Percentiles rank a stretch among this genome's conserved stretches.
phyloP scores from a whole-genome alignment of 768 basidiomycete genomes.

The Cyathus striatus region DNA sequence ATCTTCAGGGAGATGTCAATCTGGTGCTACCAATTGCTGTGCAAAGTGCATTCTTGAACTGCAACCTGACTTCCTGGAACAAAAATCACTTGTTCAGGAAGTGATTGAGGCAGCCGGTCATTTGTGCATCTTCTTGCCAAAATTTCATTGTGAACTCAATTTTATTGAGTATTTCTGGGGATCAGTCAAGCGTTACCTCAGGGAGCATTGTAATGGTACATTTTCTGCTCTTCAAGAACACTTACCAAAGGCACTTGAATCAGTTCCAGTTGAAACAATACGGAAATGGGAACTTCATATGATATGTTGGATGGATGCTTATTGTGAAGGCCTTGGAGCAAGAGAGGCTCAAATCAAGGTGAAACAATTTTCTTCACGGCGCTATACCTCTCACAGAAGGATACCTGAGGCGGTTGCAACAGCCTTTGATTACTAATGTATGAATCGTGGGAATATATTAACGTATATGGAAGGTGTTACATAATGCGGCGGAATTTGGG shows the following conservation, averaged over 20 bases:
- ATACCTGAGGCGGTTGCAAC: slow-evolving; percentile 9
- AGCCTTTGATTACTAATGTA: slow-evolving; percentile 6
- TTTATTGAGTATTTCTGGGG: slow-evolving; percentile 6
- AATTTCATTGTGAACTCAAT: slow-evolving; percentile 10
- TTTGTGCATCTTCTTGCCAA: slow-evolving; percentile 15
- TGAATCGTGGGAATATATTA: slow-evolving; percentile 1
- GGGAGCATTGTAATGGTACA: not conserved
- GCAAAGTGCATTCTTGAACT: slow-evolving; percentile 10
- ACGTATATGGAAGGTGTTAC: slow-evolving; percentile 7
- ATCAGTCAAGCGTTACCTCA: not conserved
- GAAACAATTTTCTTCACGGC: slow-evolving; percentile 18
- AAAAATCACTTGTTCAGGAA: slow-evolving; percentile 16
- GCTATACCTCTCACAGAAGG: slow-evolving; percentile 15
- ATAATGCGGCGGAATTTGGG: slow-evolving; percentile 9
- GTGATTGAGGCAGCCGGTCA: slow-evolving; percentile 15
- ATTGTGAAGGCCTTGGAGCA: slow-evolving; percentile 15
- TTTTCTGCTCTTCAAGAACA: not conserved
- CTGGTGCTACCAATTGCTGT: no score
- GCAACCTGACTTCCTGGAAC: slow-evolving; percentile 14
- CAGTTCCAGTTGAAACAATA: slow-evolving; percentile 13
- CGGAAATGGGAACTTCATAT: slow-evolving; percentile 24
- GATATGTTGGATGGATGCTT: slow-evolving; percentile 21
- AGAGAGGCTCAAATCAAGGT: slow-evolving; percentile 19
- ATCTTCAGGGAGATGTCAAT: not conserved
- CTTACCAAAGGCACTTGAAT: slow-evolving; percentile 5